phyloP scores from a whole-genome alignment of 257 asterid genomes.

The Solanum lycopersicoides region DNA sequence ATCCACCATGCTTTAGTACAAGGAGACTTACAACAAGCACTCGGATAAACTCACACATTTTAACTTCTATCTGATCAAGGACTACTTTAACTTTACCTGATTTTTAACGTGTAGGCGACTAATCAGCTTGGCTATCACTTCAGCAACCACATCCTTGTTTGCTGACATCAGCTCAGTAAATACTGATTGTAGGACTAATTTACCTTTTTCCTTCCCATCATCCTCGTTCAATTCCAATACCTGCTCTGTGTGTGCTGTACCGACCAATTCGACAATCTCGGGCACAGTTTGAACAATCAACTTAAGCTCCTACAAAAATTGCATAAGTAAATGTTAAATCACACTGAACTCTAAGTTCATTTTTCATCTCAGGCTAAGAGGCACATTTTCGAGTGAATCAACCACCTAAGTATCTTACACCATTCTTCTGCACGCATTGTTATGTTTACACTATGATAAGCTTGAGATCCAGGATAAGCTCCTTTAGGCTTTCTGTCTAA shows the following conservation, averaged over 20 bases:
- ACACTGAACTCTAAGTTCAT: background rate
- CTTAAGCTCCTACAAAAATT: conserved; percentile 59
- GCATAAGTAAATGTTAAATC: background rate
- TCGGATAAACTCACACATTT: background rate
- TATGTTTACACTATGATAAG: background rate
- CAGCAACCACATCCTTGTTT: conserved; percentile 34
- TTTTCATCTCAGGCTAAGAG: background rate
- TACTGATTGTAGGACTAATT: conserved; percentile 46
- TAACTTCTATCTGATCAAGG: background rate
- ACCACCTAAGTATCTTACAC: background rate
- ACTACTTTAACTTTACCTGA: conserved; percentile 30
- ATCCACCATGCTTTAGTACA: background rate
- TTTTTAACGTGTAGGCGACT: conserved; percentile 44
- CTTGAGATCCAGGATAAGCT: background rate
- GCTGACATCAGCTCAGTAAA: conserved; percentile 76
- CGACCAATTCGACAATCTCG: conserved; percentile 80
- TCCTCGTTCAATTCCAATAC: conserved; percentile 25
- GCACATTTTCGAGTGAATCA: background rate
- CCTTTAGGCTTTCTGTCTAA: background rate
- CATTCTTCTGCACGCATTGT: background rate
- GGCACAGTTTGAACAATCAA: conserved; percentile 61
- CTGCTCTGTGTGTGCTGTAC: conserved; percentile 33
- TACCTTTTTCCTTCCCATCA: conserved; percentile 42
- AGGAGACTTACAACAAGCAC: background rate
- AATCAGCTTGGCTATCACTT: conserved; percentile 44